Percentiles rank a stretch among this genome's conserved stretches.
Evolutionary conservation across 1,284 basidiomycete genomes (phyloP).

Genomic region (Ceratobasidium sp.): DNA sequence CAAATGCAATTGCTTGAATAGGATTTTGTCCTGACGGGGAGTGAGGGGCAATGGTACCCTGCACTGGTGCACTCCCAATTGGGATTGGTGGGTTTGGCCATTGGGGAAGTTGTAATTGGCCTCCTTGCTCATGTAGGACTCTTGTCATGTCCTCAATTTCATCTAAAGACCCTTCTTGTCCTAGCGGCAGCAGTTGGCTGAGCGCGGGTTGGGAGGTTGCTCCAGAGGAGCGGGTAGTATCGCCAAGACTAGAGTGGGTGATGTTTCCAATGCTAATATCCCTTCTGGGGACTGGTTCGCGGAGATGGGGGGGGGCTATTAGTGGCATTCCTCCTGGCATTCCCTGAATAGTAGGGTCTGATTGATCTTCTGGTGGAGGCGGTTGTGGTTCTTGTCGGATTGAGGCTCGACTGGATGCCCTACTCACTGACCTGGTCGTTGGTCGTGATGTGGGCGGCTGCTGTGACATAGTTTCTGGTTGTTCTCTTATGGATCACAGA

Average conservation of each 20-base stretch:
- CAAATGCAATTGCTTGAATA: too few relatives aligned
- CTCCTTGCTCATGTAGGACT: neutral
- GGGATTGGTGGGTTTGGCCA: neutral
- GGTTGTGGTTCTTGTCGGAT: neutral
- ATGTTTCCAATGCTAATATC: too few relatives aligned
- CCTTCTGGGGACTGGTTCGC: neutral
- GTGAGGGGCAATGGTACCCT: neutral
- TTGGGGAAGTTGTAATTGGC: neutral
- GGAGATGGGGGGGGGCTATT: neutral
- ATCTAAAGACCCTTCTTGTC: neutral
- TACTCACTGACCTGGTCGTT: neutral
- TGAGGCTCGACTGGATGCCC: neutral
- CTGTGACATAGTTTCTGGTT: neutral
- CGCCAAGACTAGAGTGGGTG: too few relatives aligned
- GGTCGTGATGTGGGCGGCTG: neutral
- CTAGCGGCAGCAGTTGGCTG: too few relatives aligned
- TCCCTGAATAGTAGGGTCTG: neutral
- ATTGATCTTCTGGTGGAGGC: neutral
- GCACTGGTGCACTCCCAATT: neutral
- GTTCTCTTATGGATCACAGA: neutral
- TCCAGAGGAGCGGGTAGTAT: too few relatives aligned
- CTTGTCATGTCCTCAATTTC: neutral
- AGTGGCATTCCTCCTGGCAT: neutral
- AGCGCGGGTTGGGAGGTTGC: too few relatives aligned
- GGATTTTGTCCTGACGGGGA: too few relatives aligned